Evolutionary conservation across 352 stramenopile species (phyloP).

Genomic region (Globisporangium polare): DNA sequence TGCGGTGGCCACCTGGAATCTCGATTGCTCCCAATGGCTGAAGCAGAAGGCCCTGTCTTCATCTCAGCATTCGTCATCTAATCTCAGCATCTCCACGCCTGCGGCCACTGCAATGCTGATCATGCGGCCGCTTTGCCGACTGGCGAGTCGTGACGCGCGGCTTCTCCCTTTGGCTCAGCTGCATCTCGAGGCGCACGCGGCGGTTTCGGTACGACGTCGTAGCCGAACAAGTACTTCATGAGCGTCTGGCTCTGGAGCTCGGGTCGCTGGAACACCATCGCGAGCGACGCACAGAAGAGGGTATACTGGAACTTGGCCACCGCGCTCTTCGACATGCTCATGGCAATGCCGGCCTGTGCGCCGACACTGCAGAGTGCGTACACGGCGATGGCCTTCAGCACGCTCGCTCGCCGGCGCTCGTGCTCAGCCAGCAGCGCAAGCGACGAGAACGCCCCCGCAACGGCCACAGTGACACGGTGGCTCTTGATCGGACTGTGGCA

Average conservation of each 20-base stretch:
- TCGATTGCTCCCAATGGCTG: too few species aligned
- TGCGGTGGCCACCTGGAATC: too few species aligned
- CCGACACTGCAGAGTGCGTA: conserved; percentile 44
- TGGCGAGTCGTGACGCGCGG: too few species aligned
- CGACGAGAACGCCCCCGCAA: conserved; percentile 40
- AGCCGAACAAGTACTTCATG: conserved; percentile 57
- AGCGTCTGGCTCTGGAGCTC: conserved; percentile 39
- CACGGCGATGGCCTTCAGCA: conserved; percentile 54
- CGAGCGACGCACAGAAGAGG: conserved; percentile 37
- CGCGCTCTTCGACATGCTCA: conserved; percentile 17
- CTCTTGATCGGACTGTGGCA: conserved; percentile 37
- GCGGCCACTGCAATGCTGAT: too few species aligned
- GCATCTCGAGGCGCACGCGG: neutral
- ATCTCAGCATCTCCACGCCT: neutral
- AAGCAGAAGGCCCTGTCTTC: too few species aligned
- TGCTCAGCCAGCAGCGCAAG: conserved; percentile 49
- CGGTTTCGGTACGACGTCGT: conserved; percentile 14
- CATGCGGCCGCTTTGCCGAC: neutral
- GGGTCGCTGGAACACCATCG: conserved; percentile 40
- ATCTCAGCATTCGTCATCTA: too few species aligned
- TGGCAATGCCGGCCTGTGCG: conserved; percentile 18
- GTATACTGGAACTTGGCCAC: conserved; percentile 32
- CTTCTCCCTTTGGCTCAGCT: neutral
- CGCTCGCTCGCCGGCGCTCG: conserved; percentile 39
- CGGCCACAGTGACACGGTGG: conserved; percentile 25